Base-by-base conservation (phyloP, 495 filamentous ascomycete genomes). In the Clavariopsis aquatica region DNA sequence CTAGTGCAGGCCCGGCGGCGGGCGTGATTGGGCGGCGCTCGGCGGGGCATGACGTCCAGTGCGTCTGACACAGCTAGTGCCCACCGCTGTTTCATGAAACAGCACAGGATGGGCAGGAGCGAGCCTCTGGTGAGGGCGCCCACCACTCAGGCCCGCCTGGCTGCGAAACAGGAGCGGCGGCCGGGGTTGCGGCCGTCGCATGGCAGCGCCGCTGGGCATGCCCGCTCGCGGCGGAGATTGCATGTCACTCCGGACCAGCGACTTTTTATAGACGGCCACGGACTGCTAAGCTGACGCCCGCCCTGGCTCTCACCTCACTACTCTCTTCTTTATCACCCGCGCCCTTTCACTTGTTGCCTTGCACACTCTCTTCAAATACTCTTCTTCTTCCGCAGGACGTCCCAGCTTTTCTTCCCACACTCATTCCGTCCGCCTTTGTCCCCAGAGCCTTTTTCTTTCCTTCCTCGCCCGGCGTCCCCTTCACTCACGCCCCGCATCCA, bases 1-100 rank as follows among this genome's bases (percentile, higher is more conserved):
- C 59, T 57, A 34, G 23, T 17, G 36, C n/a, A 54, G 3, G 22
- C n/a, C 29, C 58, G 22, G 17, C 43, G 15, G 5, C 9, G 38
- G 38, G 2, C 13, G 19, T 58, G 7, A 62, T 62, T 55, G 64
- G 57, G 13, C 46, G 31, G 45, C 41, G 22, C 5, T 4, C 1
- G 2, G 26, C 57, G 8, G 13, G 52, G 45, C 57, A 51, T 26
- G 17, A 57, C 31, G 43, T 43, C 27, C 28, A 17, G 10, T 9
- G 19, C 19, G 2, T 62, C 58, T 67, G 58, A 67, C 64, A 46
- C 64, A 8, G 26, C 64, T 62, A 62, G 52, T 41, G 34, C 38
- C 57, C 64, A 67, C 64, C 9, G 38, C 41, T 45, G 57, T 67
- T 67, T 67, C 58, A 62, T 52, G 64, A 62, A 66, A 67, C 64